A percentile compares a stretch with the other conserved stretches of the same genome.
Evolutionary conservation across 257 asterid genomes (phyloP).

Genomic region (Scutellaria baicalensis): DNA sequence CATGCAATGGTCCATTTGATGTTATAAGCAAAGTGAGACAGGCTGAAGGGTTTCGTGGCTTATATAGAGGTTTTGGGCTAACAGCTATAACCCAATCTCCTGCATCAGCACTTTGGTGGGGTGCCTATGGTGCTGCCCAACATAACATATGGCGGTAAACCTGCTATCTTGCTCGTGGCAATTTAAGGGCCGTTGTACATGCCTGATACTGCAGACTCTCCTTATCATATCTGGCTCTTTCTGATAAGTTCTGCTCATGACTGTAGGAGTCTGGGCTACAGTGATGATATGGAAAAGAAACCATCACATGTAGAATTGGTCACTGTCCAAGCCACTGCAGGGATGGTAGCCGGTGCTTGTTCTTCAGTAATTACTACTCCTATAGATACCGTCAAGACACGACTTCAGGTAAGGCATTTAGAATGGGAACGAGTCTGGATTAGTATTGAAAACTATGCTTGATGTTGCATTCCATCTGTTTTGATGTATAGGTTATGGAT

Average conservation of each 20-base stretch:
- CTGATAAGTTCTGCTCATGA: background rate
- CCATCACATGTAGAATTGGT: conserved; percentile 72
- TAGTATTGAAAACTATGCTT: background rate
- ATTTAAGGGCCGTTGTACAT: background rate
- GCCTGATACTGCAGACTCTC: background rate
- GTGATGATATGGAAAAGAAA: conserved; percentile 47
- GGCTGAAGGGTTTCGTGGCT: conserved; percentile 78
- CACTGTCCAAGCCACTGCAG: conserved; percentile 81
- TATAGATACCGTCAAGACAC: conserved; percentile 75
- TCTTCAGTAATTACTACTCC: conserved; percentile 80
- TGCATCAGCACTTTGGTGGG: conserved; percentile 99
- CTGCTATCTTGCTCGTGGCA: background rate
- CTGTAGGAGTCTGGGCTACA: conserved; percentile 60
- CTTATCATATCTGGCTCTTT: background rate
- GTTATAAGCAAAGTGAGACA: conserved; percentile 47
- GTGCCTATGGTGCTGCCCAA: conserved; percentile 83
- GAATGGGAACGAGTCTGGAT: background rate
- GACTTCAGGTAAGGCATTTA: conserved; percentile 64
- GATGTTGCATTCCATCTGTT: conserved; percentile 4
- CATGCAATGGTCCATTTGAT: conserved; percentile 74
- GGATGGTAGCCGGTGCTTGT: conserved; percentile 82
- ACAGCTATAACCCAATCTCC: conserved; percentile 73
- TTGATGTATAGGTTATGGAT: conserved; percentile 65
- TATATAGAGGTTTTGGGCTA: conserved; percentile 88
- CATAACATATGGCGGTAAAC: conserved; percentile 78